Evolutionary conservation across 257 asterid genomes (phyloP).

Genomic region (Lantana camara): DNA sequence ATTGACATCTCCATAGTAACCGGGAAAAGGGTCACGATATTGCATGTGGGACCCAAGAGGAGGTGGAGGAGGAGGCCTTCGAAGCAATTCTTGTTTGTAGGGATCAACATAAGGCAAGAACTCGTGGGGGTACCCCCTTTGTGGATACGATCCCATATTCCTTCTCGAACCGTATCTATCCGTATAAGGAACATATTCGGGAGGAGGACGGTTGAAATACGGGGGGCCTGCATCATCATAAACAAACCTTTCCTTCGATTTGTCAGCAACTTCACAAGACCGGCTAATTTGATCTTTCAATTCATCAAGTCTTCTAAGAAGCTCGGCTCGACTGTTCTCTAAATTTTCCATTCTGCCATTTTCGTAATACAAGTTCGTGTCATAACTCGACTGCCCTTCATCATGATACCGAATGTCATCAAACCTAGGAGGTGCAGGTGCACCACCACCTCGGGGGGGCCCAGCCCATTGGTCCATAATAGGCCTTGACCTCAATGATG

Average conservation of each 20-base stretch:
- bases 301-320: constrained; percentile 77
- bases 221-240: constrained; percentile 45
- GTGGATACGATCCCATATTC: constrained; percentile 48
- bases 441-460: constrained; percentile 37
- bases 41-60: constrained; percentile 48
- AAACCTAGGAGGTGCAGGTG: constrained; percentile 45
- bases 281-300: constrained; percentile 69
- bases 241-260: constrained; percentile 51
- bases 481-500: constrained; percentile 49
- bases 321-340: constrained; percentile 78
- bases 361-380: constrained; percentile 44
- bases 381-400: constrained; percentile 66
- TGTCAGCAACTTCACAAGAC: constrained; percentile 60
- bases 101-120: constrained; percentile 41
- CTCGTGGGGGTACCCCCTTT: constrained; percentile 46
- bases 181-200: constrained; percentile 40
- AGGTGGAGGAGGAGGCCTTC: constrained; percentile 41
- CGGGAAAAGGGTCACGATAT: constrained; percentile 49
- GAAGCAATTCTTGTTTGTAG: constrained; percentile 50
- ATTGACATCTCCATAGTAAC: constrained; percentile 46
- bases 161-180: constrained; percentile 43
- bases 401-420: constrained; percentile 45
- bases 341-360: constrained; percentile 58
- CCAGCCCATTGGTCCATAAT: constrained; percentile 36
- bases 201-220: constrained; percentile 38